Base-by-base conservation (phyloP, 257 asterid genomes). In the Cruciata laevipes region DNA sequence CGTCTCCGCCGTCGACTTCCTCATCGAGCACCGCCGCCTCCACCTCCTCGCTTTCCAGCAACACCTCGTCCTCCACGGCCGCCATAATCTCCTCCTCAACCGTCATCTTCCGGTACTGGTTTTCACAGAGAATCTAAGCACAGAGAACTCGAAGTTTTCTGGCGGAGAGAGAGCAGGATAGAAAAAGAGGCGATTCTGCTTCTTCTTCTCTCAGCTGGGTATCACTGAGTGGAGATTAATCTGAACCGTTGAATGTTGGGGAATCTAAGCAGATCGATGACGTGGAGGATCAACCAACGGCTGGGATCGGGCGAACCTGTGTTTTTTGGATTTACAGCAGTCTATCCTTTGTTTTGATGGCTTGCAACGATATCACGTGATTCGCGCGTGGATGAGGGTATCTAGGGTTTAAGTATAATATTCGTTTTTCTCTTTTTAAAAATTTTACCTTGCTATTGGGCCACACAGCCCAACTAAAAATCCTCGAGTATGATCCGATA, bases 1-100 rank as follows among this genome's bases (percentile, higher is more conserved):
- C 88, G 0, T 87, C 93, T 0, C 79, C 96, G 1, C 77, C 92
- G 17, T 73, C 90, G 5, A 76, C 96, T 3, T 78, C 85, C 2
- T 74, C 93, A 1, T 70, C 90, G 3, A 60, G 81, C 2, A 63
- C 86, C 6, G 78, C 85, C 11, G 71, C 82, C 11, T 83, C 79
- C 3, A 76, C 96, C 3, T 78, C 85, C 2, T 74, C 93, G 3
- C 77, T 81, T 24, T 70, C 90, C 5, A 60, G 81, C 3, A 63
- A 85, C 5, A 75, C 85, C 11, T 73, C 82, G 7, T 58, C 69
- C 66, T 2, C 27, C 25, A 77, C 82, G 35, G 79, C 74, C 3
- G 77, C 83, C 18, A 75, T 73, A 67, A 79, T 88, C 68, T 85
- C 87, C 25, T 81, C 92, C 47, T 73, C 75, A 30, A 82, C 85